Conservation (phyloP, 768 basidiomycete genomes). For the Cubamyces sp. region DNA sequence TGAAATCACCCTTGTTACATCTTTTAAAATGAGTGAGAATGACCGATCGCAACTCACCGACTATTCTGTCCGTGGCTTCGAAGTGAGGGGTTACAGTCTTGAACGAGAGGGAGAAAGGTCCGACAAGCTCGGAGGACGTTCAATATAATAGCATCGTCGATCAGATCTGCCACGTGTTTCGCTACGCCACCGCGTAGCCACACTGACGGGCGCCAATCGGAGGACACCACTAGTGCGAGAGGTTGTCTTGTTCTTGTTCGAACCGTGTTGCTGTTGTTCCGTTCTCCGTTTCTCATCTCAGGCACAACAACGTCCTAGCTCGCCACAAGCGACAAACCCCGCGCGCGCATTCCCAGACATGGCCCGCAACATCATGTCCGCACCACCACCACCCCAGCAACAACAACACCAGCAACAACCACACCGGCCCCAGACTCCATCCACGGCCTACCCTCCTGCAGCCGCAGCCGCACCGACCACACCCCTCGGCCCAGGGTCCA, state of each 20-base stretch:
- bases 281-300: conserved; percentile 1
- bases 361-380: conserved; percentile 26
- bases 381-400: conserved; percentile 8
- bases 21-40: too few relatives aligned
- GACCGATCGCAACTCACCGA: background rate
- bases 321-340: conserved; percentile 5
- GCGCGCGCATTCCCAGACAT: conserved; percentile 13
- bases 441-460: background rate
- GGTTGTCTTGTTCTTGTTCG: background rate
- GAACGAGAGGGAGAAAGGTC: background rate
- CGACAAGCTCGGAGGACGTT: background rate
- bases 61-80: too few relatives aligned
- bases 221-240: background rate
- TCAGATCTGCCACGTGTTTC: background rate
- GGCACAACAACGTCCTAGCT: background rate
- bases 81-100: too few relatives aligned
- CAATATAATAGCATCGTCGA: background rate
- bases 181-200: too few relatives aligned
- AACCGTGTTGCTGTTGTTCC: too few relatives aligned
- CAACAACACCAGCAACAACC: background rate
- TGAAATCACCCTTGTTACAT: too few relatives aligned
- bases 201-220: background rate
- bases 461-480: background rate
- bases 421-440: conserved; percentile 3
- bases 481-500: background rate